phyloP scores from a whole-genome alignment of 805 yeast genomes.

The Saccharomycopsis malanga region DNA sequence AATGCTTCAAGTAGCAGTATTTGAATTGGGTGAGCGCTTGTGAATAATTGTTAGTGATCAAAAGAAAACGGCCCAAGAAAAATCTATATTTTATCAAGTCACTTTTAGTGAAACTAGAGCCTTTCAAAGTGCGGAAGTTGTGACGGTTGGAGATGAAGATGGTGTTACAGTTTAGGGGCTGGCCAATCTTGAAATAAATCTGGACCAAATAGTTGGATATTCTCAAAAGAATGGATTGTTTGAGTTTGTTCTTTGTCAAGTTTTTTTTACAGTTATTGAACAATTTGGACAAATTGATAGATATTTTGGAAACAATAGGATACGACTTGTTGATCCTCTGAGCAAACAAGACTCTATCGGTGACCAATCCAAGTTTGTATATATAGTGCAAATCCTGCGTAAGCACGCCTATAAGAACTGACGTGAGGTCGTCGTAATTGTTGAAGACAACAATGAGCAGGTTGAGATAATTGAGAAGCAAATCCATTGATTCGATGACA shows the following conservation, averaged over 20 bases:
- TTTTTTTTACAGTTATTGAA: conserved; percentile 21
- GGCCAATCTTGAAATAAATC: conserved; percentile 19
- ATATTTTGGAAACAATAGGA: conserved; percentile 12
- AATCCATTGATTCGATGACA: conserved; percentile 17
- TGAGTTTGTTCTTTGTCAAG: conserved; percentile 7
- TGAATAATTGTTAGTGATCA: conserved; percentile 9
- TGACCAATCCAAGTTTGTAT: conserved; percentile 1
- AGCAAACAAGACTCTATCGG: conserved; percentile 6
- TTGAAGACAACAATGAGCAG: conserved; percentile 18
- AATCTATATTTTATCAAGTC: conserved; percentile 17
- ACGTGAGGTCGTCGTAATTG: conserved; percentile 15
- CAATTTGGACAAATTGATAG: conserved; percentile 14
- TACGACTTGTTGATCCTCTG: conserved; percentile 5
- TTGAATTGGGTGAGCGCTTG: conserved; percentile 16
- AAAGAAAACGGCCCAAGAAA: conserved; percentile 15
- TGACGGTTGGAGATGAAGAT: conserved; percentile 18
- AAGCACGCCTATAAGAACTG: conserved; percentile 1
- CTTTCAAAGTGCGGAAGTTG: conserved; percentile 13
- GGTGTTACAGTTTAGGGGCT: conserved; percentile 19
- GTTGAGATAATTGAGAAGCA: conserved; percentile 15
- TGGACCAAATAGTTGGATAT: conserved; percentile 12
- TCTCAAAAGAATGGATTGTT: conserved; percentile 12
- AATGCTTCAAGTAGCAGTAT: conserved; percentile 13
- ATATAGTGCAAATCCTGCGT: conserved; percentile 9
- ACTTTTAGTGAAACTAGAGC: conserved; percentile 5